A percentile compares a stretch with the other conserved stretches of the same genome.
Conservation (phyloP, 176 grass and related monocot genomes). For the Echinochloa phyllopogon region DNA sequence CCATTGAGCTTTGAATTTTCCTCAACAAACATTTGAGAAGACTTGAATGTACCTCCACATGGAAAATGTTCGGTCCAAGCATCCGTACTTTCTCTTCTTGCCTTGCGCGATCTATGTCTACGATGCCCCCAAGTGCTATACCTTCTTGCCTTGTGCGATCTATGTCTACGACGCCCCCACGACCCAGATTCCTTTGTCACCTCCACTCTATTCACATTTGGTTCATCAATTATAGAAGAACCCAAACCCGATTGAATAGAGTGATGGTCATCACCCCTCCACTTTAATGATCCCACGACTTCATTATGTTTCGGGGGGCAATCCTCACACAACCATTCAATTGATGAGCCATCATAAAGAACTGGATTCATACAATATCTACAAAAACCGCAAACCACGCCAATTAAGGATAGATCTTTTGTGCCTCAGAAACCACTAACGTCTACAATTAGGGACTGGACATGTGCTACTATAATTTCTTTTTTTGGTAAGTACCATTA, state of each 20-base stretch:
- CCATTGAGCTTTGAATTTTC: conserved; percentile 2
- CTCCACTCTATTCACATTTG: conserved; percentile 15
- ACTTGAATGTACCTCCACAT: conserved; percentile 5
- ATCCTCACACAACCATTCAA: conserved; percentile 35
- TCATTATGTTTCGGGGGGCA: conserved; percentile 22
- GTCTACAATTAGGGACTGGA: background rate
- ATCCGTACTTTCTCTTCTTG: background rate
- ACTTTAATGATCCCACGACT: conserved; percentile 5
- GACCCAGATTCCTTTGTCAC: background rate
- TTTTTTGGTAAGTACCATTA: no score
- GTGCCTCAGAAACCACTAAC: background rate
- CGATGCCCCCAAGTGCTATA: background rate
- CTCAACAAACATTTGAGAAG: background rate
- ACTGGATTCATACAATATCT: conserved; percentile 45
- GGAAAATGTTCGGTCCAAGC: background rate
- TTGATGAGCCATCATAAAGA: conserved; percentile 16
- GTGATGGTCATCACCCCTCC: background rate
- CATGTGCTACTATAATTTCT: no score
- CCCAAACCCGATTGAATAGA: conserved; percentile 7
- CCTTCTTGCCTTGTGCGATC: background rate
- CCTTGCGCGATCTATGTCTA: background rate
- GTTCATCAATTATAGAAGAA: conserved; percentile 7
- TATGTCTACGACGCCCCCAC: background rate
- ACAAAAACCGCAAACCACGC: conserved; percentile 44
- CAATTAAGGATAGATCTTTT: conserved; percentile 3